These are phyloP conservation scores for Pseudogymnoascus sp. DNA, from an alignment of 2,329 filamentous ascomycete species.

Conservation along the genomic window DNA sequence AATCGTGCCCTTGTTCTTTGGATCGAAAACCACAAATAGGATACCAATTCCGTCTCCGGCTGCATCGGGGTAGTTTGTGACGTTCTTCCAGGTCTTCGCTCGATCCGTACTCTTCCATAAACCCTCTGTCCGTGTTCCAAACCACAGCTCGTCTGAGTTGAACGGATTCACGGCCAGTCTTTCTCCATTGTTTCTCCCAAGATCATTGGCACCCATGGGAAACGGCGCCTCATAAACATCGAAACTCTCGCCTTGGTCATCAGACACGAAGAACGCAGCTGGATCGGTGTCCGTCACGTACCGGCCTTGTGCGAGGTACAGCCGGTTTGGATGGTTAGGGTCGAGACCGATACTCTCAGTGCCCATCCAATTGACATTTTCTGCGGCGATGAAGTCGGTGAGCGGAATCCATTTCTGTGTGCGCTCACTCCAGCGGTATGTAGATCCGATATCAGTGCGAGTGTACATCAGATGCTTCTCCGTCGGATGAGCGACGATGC, in stretches of 20 bases:
- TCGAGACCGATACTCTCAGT: constrained; percentile 15
- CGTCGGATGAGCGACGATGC: constrained; percentile 14
- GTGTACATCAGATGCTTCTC: constrained; percentile 14
- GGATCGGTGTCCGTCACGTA: constrained; percentile 10
- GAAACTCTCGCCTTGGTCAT: constrained; percentile 14
- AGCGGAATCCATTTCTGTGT: constrained; percentile 13
- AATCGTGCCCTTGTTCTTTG: constrained; percentile 13
- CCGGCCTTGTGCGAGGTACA: constrained; percentile 15
- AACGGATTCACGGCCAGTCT: constrained; percentile 15
- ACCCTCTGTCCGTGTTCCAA: constrained; percentile 14
- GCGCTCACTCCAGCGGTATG: constrained; percentile 12
- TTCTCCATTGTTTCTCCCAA: constrained; percentile 15
- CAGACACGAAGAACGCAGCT: constrained; percentile 14
- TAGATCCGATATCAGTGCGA: constrained; percentile 14
- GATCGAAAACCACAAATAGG: constrained; percentile 15
- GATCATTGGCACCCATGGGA: constrained; percentile 14
- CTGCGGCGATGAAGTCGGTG: constrained; percentile 15
- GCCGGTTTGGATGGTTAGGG: constrained; percentile 11
- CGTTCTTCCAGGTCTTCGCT: constrained; percentile 15
- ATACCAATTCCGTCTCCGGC: constrained; percentile 13
- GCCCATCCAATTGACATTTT: constrained; percentile 14
- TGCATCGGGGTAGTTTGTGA: constrained; percentile 15
- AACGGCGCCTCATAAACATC: constrained; percentile 15
- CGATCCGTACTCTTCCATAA: constrained; percentile 14
- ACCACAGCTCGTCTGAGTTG: constrained; percentile 14